Evolutionary conservation across 495 filamentous ascomycete species (phyloP).

Genomic region (Neurospora terricola): DNA sequence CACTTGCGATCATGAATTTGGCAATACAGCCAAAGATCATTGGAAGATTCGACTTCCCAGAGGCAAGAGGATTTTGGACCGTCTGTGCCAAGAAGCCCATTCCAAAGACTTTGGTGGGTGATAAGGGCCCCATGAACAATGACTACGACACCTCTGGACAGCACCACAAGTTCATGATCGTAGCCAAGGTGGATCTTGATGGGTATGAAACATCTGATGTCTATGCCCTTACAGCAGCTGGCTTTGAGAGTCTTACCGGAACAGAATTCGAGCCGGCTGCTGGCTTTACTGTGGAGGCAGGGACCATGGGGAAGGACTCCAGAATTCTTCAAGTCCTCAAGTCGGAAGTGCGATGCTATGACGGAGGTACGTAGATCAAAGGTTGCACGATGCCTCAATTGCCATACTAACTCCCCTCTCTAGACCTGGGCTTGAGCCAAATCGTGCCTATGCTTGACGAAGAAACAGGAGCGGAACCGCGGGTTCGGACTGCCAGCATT

Average conservation of each 20-base stretch:
- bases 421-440: slow-evolving; percentile 76
- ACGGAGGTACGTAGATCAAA: slow-evolving; percentile 55
- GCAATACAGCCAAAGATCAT: slow-evolving; percentile 59
- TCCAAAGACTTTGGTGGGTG: slow-evolving; percentile 41
- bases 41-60: slow-evolving; percentile 50
- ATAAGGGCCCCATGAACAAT: slow-evolving; percentile 39
- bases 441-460: slow-evolving; percentile 88
- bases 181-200: slow-evolving; percentile 49
- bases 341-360: slow-evolving; percentile 77
- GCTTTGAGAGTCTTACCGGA: slow-evolving; percentile 53
- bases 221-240: slow-evolving; percentile 51
- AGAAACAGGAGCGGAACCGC: slow-evolving; percentile 63
- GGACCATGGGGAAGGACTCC: slow-evolving; percentile 59
- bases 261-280: slow-evolving; percentile 86
- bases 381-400: slow-evolving; percentile 7
- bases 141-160: slow-evolving; percentile 43
- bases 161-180: slow-evolving; percentile 60
- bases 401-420: slow-evolving; percentile 15
- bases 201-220: slow-evolving; percentile 48
- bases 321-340: slow-evolving; percentile 77
- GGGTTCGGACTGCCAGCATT: slow-evolving; percentile 72
- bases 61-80: slow-evolving; percentile 54
- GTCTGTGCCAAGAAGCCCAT: slow-evolving; percentile 49
- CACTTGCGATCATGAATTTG: slow-evolving; percentile 63
- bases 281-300: slow-evolving; percentile 72